Evolutionary conservation across 768 basidiomycete species (phyloP), one percentile per base, ranked within the genome.

Genomic region (Albatrellus ellisii): DNA sequence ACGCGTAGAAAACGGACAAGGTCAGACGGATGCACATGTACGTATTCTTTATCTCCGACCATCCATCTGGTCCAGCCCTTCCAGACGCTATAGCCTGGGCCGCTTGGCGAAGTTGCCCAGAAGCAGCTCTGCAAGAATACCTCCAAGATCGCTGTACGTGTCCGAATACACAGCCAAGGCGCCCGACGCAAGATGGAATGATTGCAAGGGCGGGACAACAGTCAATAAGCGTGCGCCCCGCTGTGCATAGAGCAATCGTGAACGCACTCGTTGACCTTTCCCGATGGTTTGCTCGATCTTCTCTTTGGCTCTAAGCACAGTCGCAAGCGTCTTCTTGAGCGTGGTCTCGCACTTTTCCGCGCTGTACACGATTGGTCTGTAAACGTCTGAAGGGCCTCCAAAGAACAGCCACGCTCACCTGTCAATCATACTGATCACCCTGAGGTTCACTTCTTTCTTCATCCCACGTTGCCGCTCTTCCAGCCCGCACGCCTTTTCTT

Each of bases 71-170:
- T 97, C 91, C 59, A 88, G 78, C 0, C 84, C 85, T 27, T 98
- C 94, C 3, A 90, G 89, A 17, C 91, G 86, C 54, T 89, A 84
- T 25, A 99, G 66, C 58, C 90, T 97, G 8, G 91, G n/a, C n/a
- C n/a, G n/a, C n/a, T n/a, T n/a, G n/a, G n/a, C 88, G 54, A 91
- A 94, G 57, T 98, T 99, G 22, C 92, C 91, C 0, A 94, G 95
- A 2, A 99, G 62, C 4, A 99, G 68, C 51, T 99, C 94, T 1
- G 79, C 89, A 56, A 99, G 98, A 58, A 99, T 98, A 8, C 73
- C 77, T 7, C 95, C 95, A 56, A 99, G 98, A 60, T 98, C 92
- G 29, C 91, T 94, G n/a, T n/a, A n/a, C n/a, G 54, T 7, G n/a
- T 15, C 33, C 25, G n/a, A n/a, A n/a, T n/a, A n/a, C n/a, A n/a